A percentile compares a stretch with the other conserved stretches of the same genome.
Evolutionary conservation across 305 asterid species (phyloP).

Genomic region (Fraxinus nigra): DNA sequence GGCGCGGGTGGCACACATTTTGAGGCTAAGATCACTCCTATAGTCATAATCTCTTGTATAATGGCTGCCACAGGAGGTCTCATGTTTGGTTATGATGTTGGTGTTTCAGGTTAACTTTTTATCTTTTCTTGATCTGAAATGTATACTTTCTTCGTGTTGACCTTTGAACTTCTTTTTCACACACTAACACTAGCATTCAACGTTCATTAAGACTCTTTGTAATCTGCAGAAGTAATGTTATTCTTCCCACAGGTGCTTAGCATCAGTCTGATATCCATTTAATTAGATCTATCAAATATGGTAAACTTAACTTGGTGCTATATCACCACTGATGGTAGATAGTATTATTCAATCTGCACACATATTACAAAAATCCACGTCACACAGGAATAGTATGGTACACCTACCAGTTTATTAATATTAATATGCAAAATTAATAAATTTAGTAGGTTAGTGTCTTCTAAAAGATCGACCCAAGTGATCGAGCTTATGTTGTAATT

Average conservation of each 20-base stretch:
- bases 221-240: no score
- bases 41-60: slow-evolving; percentile 78
- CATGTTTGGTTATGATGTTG: slow-evolving; percentile 92
- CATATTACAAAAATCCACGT: not conserved
- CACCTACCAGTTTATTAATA: not conserved
- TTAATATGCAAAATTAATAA: not conserved
- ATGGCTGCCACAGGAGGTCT: slow-evolving; percentile 96
- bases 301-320: no score
- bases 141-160: not conserved
- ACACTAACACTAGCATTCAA: not conserved
- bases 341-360: no score
- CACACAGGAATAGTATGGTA: not conserved
- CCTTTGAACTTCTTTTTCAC: not conserved
- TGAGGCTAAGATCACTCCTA: slow-evolving; percentile 84
- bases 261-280: no score
- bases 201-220: not conserved
- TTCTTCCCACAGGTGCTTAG: no score
- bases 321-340: no score
- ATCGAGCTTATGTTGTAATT: not conserved
- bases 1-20: slow-evolving; percentile 57
- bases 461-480: not conserved
- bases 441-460: not conserved
- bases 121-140: not conserved
- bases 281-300: no score
- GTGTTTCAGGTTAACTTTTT: slow-evolving; percentile 61